phyloP scores from a whole-genome alignment of 1,284 basidiomycete genomes.

The Fomitopsis palustris region DNA sequence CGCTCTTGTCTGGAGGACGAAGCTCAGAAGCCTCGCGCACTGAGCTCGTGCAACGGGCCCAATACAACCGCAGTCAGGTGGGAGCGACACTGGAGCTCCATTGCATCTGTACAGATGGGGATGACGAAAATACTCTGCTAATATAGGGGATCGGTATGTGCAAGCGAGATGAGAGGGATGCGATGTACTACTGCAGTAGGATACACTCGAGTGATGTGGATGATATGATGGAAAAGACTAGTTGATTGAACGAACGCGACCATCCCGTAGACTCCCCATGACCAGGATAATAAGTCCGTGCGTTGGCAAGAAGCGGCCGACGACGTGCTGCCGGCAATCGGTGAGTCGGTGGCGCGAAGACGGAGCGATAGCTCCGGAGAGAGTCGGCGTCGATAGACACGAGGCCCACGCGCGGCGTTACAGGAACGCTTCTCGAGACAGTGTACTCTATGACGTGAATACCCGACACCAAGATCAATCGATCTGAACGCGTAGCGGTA shows the following conservation, averaged over 20 bases:
- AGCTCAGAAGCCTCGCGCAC: neutral
- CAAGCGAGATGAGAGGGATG: neutral
- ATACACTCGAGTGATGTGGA: neutral
- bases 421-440: constrained; percentile 14
- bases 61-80: neutral
- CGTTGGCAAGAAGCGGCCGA: neutral
- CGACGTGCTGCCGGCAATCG: neutral
- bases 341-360: neutral
- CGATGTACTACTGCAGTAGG: constrained; percentile 2
- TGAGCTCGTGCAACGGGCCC: neutral
- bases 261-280: neutral
- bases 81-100: neutral
- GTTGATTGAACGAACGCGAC: neutral
- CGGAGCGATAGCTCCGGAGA: neutral
- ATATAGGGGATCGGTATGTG: neutral
- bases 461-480: constrained; percentile 15
- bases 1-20: neutral
- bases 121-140: neutral
- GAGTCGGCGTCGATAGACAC: constrained; percentile 1
- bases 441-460: constrained; percentile 15
- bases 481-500: neutral
- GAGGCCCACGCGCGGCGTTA: constrained; percentile 3
- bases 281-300: neutral
- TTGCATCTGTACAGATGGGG: neutral
- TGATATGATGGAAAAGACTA: constrained; percentile 2